Percentiles rank a stretch among this genome's conserved stretches.
Conservation (phyloP, 129 eudicot genomes). For the Lonicera japonica region DNA sequence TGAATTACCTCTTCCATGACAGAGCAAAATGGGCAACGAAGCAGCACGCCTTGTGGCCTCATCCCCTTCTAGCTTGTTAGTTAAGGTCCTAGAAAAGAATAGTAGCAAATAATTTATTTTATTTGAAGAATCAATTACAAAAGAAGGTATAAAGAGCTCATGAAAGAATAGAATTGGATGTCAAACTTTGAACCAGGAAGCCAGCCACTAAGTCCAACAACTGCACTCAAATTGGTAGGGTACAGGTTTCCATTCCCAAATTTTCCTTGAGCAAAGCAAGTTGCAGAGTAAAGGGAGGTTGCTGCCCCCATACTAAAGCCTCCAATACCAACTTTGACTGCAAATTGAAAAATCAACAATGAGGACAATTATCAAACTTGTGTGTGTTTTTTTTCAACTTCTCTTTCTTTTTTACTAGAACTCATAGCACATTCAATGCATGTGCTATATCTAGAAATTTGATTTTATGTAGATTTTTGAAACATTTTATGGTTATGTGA, state of each 20-base stretch:
- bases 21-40: slow-evolving; percentile 74
- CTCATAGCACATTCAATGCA: too few relatives aligned
- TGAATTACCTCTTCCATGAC: slow-evolving; percentile 69
- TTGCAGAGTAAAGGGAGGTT: slow-evolving; percentile 68
- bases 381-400: too few relatives aligned
- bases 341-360: neutral
- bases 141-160: neutral
- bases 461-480: too few relatives aligned
- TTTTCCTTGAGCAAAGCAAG: slow-evolving; percentile 60
- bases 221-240: slow-evolving; percentile 58
- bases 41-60: slow-evolving; percentile 82
- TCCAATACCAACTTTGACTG: slow-evolving; percentile 82
- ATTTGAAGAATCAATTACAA: neutral
- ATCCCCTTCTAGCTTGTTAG: slow-evolving; percentile 34
- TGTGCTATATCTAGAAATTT: too few relatives aligned
- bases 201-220: slow-evolving; percentile 90
- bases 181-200: slow-evolving; percentile 82
- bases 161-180: slow-evolving; percentile 5
- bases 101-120: neutral
- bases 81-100: slow-evolving; percentile 42
- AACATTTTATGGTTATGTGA: neutral
- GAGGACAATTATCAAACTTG: too few relatives aligned
- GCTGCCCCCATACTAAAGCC: slow-evolving; percentile 98
- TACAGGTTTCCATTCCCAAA: slow-evolving; percentile 52
- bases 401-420: too few relatives aligned